phyloP scores from a whole-genome alignment of 352 stramenopile genomes.

The Peronospora tabacina region DNA sequence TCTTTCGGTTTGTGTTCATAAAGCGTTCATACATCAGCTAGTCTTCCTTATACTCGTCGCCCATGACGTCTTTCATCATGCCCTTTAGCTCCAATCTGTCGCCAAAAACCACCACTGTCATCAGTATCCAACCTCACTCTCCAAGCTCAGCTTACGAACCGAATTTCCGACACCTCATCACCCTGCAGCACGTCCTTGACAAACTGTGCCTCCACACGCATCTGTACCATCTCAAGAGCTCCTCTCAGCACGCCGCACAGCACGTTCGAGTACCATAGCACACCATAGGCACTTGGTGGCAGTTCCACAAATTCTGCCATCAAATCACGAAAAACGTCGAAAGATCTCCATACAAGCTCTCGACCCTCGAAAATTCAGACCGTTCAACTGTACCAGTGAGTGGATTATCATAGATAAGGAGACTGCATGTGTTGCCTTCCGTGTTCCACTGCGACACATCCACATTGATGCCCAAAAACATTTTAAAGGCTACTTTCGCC shows the following conservation, averaged over 20 bases:
- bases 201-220: constrained; percentile 79
- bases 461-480: constrained; percentile 95
- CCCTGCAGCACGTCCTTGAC: constrained; percentile 82
- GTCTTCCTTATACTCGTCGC: constrained; percentile 86
- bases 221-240: constrained; percentile 93
- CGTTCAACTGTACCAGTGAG: constrained; percentile 51
- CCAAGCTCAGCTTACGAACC: constrained; percentile 27
- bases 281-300: constrained; percentile 76
- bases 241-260: constrained; percentile 94
- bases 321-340: not conserved
- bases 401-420: constrained; percentile 95
- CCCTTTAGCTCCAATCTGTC: constrained; percentile 74
- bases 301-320: constrained; percentile 85
- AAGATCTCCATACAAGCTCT: not conserved
- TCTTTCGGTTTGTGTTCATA: not conserved
- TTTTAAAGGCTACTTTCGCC: constrained; percentile 94
- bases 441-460: constrained; percentile 89
- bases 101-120: not conserved
- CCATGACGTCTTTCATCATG: constrained; percentile 86
- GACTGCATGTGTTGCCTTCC: constrained; percentile 83
- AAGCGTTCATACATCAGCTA: constrained; percentile 15
- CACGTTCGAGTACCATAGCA: constrained; percentile 95
- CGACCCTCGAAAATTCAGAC: not conserved
- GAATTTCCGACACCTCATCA: constrained; percentile 81
- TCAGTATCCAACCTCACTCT: not conserved